A percentile compares a stretch with the other conserved stretches of the same genome.
Conservation (phyloP, 352 stramenopile genomes). For the Phytopythium cucurbitacearum region DNA sequence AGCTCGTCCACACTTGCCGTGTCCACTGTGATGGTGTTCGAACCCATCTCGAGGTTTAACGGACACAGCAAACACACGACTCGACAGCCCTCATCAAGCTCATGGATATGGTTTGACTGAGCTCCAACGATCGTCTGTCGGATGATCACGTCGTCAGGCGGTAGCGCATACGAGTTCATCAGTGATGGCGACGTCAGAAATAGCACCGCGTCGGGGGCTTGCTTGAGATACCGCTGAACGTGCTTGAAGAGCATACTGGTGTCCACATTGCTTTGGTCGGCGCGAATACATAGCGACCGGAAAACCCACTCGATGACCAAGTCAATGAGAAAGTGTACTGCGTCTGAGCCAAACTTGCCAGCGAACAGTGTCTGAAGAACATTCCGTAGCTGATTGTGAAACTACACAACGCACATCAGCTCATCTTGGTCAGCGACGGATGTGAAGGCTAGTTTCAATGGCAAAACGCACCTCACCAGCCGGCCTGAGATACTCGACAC, state of each 20-base stretch:
- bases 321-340: slow-evolving; percentile 20
- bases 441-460: no score
- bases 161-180: slow-evolving; percentile 30
- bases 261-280: neutral
- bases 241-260: slow-evolving; percentile 15
- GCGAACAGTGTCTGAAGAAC: slow-evolving; percentile 36
- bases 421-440: no score
- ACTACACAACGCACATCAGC: slow-evolving; percentile 12
- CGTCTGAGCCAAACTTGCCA: slow-evolving; percentile 26
- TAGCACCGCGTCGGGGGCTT: slow-evolving; percentile 26
- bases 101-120: slow-evolving; percentile 19
- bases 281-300: neutral
- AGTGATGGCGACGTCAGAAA: slow-evolving; percentile 29
- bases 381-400: slow-evolving; percentile 11
- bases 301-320: slow-evolving; percentile 63
- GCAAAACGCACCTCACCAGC: no score
- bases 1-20: slow-evolving; percentile 16
- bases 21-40: slow-evolving; percentile 32
- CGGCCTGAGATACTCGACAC: neutral
- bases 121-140: slow-evolving; percentile 43
- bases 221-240: slow-evolving; percentile 30
- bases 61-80: slow-evolving; percentile 47
- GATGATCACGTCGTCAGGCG: slow-evolving; percentile 41
- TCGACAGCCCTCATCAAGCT: neutral
- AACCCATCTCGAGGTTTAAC: slow-evolving; percentile 25